Evolutionary conservation across 495 filamentous ascomycete genomes (phyloP).

Genomic region (Tuber microsphaerosporum): DNA sequence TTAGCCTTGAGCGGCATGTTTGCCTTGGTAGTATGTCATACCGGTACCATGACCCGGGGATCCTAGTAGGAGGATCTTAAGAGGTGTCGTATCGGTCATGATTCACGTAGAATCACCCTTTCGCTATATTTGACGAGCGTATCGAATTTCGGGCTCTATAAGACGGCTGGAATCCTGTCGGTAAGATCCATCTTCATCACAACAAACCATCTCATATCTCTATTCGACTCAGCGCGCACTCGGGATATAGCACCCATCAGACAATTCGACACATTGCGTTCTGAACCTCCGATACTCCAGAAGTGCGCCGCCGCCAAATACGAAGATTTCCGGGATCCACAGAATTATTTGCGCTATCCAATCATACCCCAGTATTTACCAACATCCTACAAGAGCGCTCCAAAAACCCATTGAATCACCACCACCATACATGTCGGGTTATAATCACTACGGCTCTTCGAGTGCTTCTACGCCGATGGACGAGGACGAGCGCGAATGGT

Average conservation of each 20-base stretch:
- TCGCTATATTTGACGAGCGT: neutral
- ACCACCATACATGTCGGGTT: slow-evolving; percentile 11
- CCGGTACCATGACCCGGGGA: neutral
- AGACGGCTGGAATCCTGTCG: neutral
- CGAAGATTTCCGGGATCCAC: neutral
- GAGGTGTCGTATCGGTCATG: neutral
- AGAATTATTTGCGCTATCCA: neutral
- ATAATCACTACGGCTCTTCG: slow-evolving; percentile 10
- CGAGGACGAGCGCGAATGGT: slow-evolving; percentile 44
- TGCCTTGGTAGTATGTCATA: neutral
- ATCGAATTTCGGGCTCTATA: neutral
- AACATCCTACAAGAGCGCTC: neutral
- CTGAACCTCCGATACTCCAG: neutral
- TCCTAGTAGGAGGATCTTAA: neutral
- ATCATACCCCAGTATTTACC: neutral
- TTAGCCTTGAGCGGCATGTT: neutral
- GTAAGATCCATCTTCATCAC: neutral
- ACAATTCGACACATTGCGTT: neutral
- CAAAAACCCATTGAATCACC: neutral
- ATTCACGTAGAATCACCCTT: neutral
- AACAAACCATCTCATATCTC: neutral
- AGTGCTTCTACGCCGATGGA: slow-evolving; percentile 14
- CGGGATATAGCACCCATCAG: neutral
- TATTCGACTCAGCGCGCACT: neutral
- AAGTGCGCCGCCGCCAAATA: neutral